phyloP scores from a whole-genome alignment of 2,329 filamentous ascomycete species.

The Monilinia aucupariae region DNA sequence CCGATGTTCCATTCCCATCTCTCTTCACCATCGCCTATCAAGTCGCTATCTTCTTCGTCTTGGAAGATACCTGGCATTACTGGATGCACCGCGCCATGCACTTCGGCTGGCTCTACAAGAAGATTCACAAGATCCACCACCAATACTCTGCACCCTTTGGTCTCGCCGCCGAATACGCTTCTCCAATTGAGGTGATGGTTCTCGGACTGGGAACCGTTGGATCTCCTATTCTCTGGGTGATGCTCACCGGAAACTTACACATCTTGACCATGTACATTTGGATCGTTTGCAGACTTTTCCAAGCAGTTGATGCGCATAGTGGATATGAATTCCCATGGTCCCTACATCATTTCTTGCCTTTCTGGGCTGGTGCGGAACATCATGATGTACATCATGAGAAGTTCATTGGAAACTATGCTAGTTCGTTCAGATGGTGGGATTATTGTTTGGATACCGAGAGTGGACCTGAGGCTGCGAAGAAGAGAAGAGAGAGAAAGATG shows the following conservation, averaged over 20 bases:
- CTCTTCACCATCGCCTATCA: constrained; percentile 83
- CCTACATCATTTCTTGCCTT: constrained; percentile 87
- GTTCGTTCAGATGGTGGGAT: constrained; percentile 99
- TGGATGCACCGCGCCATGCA: constrained; percentile 91
- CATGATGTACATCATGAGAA: constrained; percentile 97
- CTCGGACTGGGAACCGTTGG: constrained; percentile 83
- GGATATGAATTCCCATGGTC: constrained; percentile 99
- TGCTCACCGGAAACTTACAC: constrained; percentile 79
- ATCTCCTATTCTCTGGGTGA: constrained; percentile 76
- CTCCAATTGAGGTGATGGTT: constrained; percentile 93
- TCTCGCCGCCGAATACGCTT: constrained; percentile 93
- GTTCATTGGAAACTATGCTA: constrained; percentile 97
- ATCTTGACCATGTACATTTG: constrained; percentile 97
- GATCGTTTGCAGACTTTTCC: constrained; percentile 89
- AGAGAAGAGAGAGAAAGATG: constrained; percentile 70
- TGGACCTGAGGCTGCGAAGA: constrained; percentile 78
- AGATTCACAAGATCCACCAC: constrained; percentile 98
- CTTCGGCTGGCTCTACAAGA: constrained; percentile 91
- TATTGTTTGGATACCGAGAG: constrained; percentile 90
- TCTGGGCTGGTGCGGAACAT: constrained; percentile 97
- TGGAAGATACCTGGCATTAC: constrained; percentile 98
- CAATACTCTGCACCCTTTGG: constrained; percentile 98
- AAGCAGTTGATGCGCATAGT: constrained; percentile 95
- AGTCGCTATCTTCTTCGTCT: constrained; percentile 86
- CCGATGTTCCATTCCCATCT: constrained; percentile 82